A percentile compares a stretch with the other conserved stretches of the same genome.
These are phyloP conservation scores for Gomphus bonarii DNA, from an alignment of 1,284 basidiomycete species.

Conservation along the genomic window DNA sequence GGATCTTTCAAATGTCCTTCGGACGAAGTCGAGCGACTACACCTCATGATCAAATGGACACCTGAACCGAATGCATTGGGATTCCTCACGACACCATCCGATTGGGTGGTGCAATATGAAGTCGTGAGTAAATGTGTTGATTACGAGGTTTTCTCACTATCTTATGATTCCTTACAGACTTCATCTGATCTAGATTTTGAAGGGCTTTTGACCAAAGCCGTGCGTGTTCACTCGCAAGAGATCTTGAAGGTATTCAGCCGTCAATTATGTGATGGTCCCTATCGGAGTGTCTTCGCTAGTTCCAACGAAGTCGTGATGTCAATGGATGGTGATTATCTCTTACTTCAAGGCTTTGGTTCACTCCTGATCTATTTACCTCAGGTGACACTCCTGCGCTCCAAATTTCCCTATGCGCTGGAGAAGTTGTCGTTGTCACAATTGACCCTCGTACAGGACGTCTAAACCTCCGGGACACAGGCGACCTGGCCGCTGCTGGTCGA, in stretches of 20 bases:
- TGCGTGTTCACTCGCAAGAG: conserved; percentile 48
- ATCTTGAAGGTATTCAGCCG: conserved; percentile 45
- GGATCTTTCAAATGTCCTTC: conserved; percentile 30
- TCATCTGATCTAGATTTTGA: conserved; percentile 63
- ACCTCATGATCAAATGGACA: conserved; percentile 54
- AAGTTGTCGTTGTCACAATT: conserved; percentile 58
- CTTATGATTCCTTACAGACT: background rate
- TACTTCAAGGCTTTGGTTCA: background rate
- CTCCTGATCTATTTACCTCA: background rate
- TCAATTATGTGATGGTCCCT: conserved; percentile 39
- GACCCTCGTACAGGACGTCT: conserved; percentile 65
- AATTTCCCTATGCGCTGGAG: conserved; percentile 60
- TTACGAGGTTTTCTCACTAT: background rate
- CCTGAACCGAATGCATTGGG: conserved; percentile 51
- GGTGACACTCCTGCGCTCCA: conserved; percentile 47
- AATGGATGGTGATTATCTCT: conserved; percentile 33
- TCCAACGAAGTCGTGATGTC: conserved; percentile 45
- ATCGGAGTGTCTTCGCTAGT: conserved; percentile 46
- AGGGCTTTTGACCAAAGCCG: conserved; percentile 43
- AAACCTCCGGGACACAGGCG: conserved; percentile 61
- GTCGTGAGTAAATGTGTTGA: background rate
- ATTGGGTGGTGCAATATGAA: conserved; percentile 22
- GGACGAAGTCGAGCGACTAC: conserved; percentile 57
- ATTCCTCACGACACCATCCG: conserved; percentile 30
- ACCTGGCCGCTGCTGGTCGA: conserved; percentile 61